phyloP scores from a whole-genome alignment of 305 asterid genomes.

The Solanum hybrid region DNA sequence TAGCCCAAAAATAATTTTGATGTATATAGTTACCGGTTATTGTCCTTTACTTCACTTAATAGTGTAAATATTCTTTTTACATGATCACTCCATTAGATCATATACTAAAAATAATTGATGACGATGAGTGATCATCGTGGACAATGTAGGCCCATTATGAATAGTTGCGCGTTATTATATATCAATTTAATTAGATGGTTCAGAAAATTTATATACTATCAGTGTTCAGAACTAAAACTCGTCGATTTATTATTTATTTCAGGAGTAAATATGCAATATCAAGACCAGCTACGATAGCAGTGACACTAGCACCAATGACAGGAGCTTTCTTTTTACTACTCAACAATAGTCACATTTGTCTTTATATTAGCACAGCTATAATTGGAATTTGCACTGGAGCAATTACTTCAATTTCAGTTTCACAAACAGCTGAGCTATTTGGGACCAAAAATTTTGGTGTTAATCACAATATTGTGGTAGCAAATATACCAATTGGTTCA shows the following conservation, averaged over 20 bases:
- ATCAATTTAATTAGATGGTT: background rate
- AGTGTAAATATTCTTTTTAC: background rate
- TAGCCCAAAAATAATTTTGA: background rate
- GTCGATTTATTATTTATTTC: background rate
- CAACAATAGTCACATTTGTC: conserved; percentile 7
- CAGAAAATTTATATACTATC: background rate
- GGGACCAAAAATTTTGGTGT: conserved; percentile 65
- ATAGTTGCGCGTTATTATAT: background rate
- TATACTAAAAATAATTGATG: background rate
- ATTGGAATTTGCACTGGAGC: conserved; percentile 71
- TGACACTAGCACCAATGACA: conserved; percentile 61
- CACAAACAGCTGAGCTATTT: conserved; percentile 55
- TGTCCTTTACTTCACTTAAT: background rate
- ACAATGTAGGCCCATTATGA: background rate
- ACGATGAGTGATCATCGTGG: background rate
- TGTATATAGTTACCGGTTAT: background rate
- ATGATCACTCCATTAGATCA: background rate
- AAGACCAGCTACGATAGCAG: conserved; percentile 50
- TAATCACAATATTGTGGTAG: conserved; percentile 65
- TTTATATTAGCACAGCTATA: conserved; percentile 52
- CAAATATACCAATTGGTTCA: conserved; percentile 73
- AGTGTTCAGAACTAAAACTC: background rate
- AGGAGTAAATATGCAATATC: conserved; percentile 37
- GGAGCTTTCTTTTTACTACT: conserved; percentile 59
- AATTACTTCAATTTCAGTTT: conserved; percentile 57